These are phyloP conservation scores for Phytophthora fragariae DNA, from an alignment of 352 stramenopile genomes.

Conservation along the genomic window DNA sequence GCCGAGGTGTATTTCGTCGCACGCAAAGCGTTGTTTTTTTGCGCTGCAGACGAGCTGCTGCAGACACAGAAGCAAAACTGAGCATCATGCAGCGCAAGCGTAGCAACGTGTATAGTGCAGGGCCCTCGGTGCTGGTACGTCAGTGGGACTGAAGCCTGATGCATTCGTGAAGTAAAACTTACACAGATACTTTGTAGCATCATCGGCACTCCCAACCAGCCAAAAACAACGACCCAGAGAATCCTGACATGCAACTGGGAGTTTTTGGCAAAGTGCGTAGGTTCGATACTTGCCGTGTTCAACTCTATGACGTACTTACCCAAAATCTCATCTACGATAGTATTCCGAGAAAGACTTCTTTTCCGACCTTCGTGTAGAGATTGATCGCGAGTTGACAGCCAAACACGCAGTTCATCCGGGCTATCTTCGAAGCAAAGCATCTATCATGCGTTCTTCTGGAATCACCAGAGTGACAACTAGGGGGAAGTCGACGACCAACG, in stretches of 20 bases:
- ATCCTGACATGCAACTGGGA: constrained; percentile 19
- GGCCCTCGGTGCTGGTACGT: constrained; percentile 26
- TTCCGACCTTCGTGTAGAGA: constrained; percentile 34
- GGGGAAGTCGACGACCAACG: constrained; percentile 1
- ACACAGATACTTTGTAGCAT: constrained; percentile 10
- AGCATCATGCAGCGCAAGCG: constrained; percentile 40
- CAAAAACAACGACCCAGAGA: constrained; percentile 12
- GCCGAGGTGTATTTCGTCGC: constrained; percentile 3
- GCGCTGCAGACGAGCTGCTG: neutral
- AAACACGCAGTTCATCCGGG: constrained; percentile 17
- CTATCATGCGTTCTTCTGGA: constrained; percentile 23
- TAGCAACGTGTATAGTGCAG: constrained; percentile 30
- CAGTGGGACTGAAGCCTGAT: neutral
- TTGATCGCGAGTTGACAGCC: constrained; percentile 31
- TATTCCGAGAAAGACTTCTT: constrained; percentile 30
- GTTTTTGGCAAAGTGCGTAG: constrained; percentile 32
- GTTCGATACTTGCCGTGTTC: neutral
- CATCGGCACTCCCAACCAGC: constrained; percentile 12
- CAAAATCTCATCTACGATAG: constrained; percentile 7
- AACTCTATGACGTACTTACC: neutral
- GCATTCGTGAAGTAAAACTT: neutral
- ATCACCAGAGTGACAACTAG: constrained; percentile 17
- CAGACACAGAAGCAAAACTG: constrained; percentile 5
- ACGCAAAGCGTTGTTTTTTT: constrained; percentile 5
- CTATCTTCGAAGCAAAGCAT: constrained; percentile 32